These are phyloP conservation scores for Dictyostelium capitatum DNA, from an alignment of 78 protist genomes.

Conservation along the genomic window DNA sequence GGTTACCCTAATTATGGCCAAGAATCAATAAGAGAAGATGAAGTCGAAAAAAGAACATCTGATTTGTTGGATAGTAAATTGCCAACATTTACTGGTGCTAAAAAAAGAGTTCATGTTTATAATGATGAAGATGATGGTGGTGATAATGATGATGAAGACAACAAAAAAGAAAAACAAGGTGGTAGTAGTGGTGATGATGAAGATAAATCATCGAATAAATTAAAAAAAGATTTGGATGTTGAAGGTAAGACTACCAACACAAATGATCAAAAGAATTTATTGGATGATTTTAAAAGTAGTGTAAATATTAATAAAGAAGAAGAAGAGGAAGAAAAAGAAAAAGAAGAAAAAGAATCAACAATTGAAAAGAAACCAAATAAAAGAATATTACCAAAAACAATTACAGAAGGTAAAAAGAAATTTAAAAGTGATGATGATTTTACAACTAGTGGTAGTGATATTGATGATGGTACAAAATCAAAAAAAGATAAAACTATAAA, in stretches of 20 bases:
- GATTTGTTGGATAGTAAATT: too few relatives aligned
- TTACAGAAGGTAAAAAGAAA: background rate
- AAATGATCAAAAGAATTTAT: background rate
- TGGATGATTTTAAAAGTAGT: background rate
- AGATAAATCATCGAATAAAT: background rate
- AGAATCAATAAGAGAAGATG: too few relatives aligned
- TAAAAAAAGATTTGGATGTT: background rate
- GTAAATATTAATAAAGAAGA: background rate
- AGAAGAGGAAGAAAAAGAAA: background rate
- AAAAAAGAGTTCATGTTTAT: background rate
- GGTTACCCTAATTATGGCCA: too few relatives aligned
- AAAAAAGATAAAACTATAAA: background rate
- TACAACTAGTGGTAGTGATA: background rate
- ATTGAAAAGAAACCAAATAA: background rate
- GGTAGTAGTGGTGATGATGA: background rate
- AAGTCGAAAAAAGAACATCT: too few relatives aligned
- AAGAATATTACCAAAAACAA: background rate
- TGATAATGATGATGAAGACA: background rate
- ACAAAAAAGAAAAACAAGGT: background rate
- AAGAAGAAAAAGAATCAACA: background rate
- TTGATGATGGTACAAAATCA: background rate
- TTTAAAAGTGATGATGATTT: background rate
- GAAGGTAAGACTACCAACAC: constrained; percentile 1
- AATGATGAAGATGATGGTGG: too few relatives aligned
- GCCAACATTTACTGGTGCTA: too few relatives aligned